Evolutionary conservation across 139 green algal species (phyloP).

Genomic region (Coelastrella sp.): DNA sequence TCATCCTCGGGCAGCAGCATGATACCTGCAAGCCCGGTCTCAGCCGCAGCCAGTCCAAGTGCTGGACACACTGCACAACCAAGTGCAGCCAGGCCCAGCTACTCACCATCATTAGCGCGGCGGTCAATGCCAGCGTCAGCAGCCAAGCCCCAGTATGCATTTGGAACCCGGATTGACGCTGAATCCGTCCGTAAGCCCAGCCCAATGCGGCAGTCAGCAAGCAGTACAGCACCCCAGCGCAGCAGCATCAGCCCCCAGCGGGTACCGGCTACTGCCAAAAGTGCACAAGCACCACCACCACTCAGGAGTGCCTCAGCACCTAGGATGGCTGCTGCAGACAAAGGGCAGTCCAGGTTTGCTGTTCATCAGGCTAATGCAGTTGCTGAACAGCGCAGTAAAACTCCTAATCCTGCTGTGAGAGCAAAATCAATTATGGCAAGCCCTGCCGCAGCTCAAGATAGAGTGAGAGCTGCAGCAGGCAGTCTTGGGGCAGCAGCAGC

Average conservation of each 20-base stretch:
- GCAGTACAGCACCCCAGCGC: not conserved
- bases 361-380: constrained; percentile 13
- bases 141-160: constrained; percentile 20
- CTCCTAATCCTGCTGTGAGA: constrained; percentile 7
- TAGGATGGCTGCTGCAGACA: constrained; percentile 29
- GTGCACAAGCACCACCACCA: not conserved
- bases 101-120: not conserved
- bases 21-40: constrained; percentile 23
- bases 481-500: not conserved
- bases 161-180: constrained; percentile 26
- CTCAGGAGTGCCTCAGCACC: constrained; percentile 27
- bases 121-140: constrained; percentile 14
- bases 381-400: constrained; percentile 37
- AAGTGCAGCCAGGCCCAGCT: not conserved
- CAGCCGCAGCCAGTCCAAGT: not conserved
- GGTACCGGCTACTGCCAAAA: not conserved
- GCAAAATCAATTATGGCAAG: too few relatives aligned
- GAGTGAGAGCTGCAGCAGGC: not conserved
- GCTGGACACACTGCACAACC: not conserved
- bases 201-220: not conserved
- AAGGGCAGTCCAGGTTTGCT: constrained; percentile 23
- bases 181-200: not conserved
- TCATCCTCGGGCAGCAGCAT: not conserved
- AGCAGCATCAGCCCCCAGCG: constrained; percentile 15
- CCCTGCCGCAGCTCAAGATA: too few relatives aligned